Evolutionary conservation across 148 eudicot genomes (phyloP), one percentile per base, ranked within the genome.

Genomic region (Polygonum aviculare): DNA sequence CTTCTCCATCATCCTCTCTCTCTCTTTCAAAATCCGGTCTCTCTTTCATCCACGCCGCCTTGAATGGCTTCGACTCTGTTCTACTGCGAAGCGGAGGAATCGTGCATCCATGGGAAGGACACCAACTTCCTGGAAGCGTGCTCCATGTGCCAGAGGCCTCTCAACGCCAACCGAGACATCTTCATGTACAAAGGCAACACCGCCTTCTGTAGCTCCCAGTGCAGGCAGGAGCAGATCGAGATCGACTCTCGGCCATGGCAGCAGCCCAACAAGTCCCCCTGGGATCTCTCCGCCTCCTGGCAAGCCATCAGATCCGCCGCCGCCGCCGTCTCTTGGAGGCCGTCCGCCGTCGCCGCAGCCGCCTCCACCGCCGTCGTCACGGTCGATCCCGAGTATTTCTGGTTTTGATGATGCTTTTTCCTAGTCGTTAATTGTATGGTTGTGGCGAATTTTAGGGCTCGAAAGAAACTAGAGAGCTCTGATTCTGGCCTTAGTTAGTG

Each of bases 141-240:
- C 44, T 67, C 72, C 10, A 67, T 67, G 72, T 67, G 72, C 72
- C 72, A 38, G 45, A 36, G 45, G 21, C 72, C 72, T 5, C 72
- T 67, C 44, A 38, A 16, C 45, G 15, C 15, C 72, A 36, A 36
- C 10, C 72, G 72, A 14, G 72, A 67, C 44, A 67, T 67, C 3
- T 67, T 67, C 22, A 67, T 67, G 72, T 67, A 67, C 21, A 67
- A 67, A 36, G 72, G 72, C 0, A 67, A 67, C 72, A 35, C 72
- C 2, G 72, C 72, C 45, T 67, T 67, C 38, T 67, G 72, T 5
- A 67, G 72, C 45, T 16, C 38, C 72, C 19, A 36, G 0, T 67
- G 72, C 19, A 36, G 72, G 72, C 72, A 67, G 38, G 72, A 67
- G 72, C 72, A 67, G 72, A 67, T 67, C 44, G 72, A 67, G 72